Evolutionary conservation across 129 eudicot genomes (phyloP).

Genomic region (Oenanthe sinensis): DNA sequence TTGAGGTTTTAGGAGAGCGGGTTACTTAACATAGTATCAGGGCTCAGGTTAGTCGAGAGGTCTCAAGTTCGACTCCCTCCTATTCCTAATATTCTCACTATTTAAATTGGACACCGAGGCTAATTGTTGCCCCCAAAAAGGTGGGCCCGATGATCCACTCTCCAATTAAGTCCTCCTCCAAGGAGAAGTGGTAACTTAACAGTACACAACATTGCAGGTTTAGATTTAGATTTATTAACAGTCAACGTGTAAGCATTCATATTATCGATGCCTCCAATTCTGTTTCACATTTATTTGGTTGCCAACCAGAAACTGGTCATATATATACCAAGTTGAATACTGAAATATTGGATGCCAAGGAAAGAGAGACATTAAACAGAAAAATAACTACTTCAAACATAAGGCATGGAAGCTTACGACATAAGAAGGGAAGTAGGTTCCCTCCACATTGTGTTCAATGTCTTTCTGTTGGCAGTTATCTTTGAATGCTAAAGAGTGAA

Average conservation of each 20-base stretch:
- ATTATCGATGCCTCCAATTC: not conserved
- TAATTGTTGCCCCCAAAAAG: too few species aligned
- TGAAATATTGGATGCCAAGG: not conserved
- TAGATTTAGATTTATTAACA: too few species aligned
- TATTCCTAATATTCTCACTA: too few species aligned
- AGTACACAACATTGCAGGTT: not conserved
- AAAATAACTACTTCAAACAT: not conserved
- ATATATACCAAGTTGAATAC: not conserved
- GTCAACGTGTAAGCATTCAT: not conserved
- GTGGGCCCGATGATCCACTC: too few species aligned
- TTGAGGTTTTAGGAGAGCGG: too few species aligned
- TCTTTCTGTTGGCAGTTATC: conserved; percentile 14
- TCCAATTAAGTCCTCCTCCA: too few species aligned
- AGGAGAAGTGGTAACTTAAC: too few species aligned
- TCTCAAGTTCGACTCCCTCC: too few species aligned
- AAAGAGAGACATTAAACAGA: not conserved
- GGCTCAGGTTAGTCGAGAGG: too few species aligned
- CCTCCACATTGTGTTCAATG: conserved; percentile 30
- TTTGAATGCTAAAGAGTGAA: conserved; percentile 19
- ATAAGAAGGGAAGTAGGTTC: conserved; percentile 21
- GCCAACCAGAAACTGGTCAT: not conserved
- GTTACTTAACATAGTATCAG: too few species aligned
- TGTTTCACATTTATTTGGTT: not conserved
- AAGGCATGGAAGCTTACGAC: conserved; percentile 26
- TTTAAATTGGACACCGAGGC: too few species aligned